Percentiles rank a stretch among this genome's conserved stretches.
Evolutionary conservation across 2,329 filamentous ascomycete species (phyloP).

Genomic region (Leptographium flavum): DNA sequence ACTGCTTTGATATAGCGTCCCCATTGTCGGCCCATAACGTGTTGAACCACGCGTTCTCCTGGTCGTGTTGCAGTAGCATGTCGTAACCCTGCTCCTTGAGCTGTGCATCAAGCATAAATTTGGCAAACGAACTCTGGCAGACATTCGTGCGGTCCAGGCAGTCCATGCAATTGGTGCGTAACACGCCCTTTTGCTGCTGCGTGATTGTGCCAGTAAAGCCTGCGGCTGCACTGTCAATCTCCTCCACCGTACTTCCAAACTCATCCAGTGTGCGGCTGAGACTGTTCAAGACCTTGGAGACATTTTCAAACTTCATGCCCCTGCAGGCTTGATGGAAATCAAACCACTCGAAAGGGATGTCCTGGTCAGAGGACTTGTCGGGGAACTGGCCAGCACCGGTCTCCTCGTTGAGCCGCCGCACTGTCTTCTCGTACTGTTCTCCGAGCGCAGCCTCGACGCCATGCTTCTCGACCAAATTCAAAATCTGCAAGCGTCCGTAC

Average conservation of each 20-base stretch:
- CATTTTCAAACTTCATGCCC: slow-evolving; percentile 97
- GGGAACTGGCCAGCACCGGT: slow-evolving; percentile 16
- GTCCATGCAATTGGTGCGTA: slow-evolving; percentile 98
- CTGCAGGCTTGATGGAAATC: slow-evolving; percentile 88
- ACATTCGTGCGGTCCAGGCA: slow-evolving; percentile 94
- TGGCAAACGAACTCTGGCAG: slow-evolving; percentile 80
- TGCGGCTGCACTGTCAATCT: slow-evolving; percentile 8
- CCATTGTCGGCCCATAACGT: slow-evolving; percentile 95
- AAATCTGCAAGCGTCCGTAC: slow-evolving; percentile 66
- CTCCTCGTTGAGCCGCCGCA: slow-evolving; percentile 51
- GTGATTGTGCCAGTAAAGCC: slow-evolving; percentile 15
- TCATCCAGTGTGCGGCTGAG: slow-evolving; percentile 53
- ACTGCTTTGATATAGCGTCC: slow-evolving; percentile 88
- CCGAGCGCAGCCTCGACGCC: slow-evolving; percentile 71
- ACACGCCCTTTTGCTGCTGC: slow-evolving; percentile 51
- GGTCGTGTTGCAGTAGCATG: slow-evolving; percentile 61
- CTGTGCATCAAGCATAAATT: slow-evolving; percentile 67
- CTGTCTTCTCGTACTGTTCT: slow-evolving; percentile 56
- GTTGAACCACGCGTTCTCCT: slow-evolving; percentile 86
- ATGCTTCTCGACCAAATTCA: slow-evolving; percentile 80
- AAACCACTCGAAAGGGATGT: slow-evolving; percentile 79
- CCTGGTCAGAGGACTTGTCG: slow-evolving; percentile 19
- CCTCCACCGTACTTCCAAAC: slow-evolving; percentile 55
- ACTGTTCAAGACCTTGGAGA: slow-evolving; percentile 60
- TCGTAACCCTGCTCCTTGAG: slow-evolving; percentile 62